Evolutionary conservation across 2,329 filamentous ascomycete species (phyloP), one percentile per base, ranked within the genome.

Genomic region (Dothistroma septosporum): DNA sequence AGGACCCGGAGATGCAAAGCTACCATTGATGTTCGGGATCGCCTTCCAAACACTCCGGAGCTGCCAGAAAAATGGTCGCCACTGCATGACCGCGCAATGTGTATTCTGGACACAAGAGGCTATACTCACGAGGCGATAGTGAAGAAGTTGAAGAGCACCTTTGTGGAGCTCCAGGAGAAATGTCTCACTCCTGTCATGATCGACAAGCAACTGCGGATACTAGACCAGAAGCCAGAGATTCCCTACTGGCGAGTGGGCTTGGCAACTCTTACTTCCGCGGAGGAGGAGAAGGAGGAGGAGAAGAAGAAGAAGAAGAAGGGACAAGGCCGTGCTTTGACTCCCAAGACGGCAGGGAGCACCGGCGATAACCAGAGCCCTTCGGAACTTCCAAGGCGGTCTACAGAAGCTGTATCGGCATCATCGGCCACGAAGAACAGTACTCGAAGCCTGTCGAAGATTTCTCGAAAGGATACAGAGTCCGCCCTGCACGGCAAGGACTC

Each of bases 51-150:
- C n/a, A 68, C 67, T 1, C 70, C 69, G 24, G 67, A 69, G 0
- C 61, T 76, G 0, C 73, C 74, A 9, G 47, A 56, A 9, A 55
- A 53, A 52, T 76, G 74, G 73, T 65, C 44, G 4, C 24, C 57
- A 2, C 56, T 68, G n/a, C 70, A 74, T 55, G 74, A 76, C 60
- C 67, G 66, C 48, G 70, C 69, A 12, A 73, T 75, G 57, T 75
- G 74, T 63, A 63, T 72, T 21, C 69, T 75, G 10, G 74, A 76
- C 55, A 68, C 65, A 10, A 60, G 66, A 35, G 65, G 67, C 57
- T 74, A 70, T 59, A 60, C 65, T 4, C 65, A 68, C n/a, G 33
- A 59, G 3, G 60, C 58, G n/a, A 74, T 73, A 33, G 67, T 74
- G 54, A 53, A 59, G 19, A 70, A 72, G 49, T 55, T 76, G 4